Conservation (phyloP, 1,139 yeast genomes). For the Candida sp. region DNA sequence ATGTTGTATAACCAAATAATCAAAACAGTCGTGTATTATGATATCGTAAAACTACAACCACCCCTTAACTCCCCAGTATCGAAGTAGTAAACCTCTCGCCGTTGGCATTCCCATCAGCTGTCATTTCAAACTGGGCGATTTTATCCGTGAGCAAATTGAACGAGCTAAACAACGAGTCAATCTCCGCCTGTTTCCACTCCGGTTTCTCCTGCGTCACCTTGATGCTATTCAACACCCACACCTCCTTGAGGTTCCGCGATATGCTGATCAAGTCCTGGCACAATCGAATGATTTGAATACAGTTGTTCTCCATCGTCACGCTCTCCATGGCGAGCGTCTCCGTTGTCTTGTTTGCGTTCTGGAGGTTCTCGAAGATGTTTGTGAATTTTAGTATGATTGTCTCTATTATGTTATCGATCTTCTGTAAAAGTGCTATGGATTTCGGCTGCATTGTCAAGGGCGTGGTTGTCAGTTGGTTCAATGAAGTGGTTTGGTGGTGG, state of each 20-base stretch:
- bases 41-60: no score
- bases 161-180: constrained; percentile 33
- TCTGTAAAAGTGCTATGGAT: constrained; percentile 48
- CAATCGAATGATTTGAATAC: constrained; percentile 52
- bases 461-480: neutral
- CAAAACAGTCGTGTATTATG: neutral
- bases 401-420: constrained; percentile 44
- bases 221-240: constrained; percentile 62
- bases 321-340: constrained; percentile 59
- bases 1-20: constrained; percentile 1
- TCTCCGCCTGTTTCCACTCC: constrained; percentile 23
- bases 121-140: constrained; percentile 30
- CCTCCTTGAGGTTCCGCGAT: constrained; percentile 54
- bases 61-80: neutral
- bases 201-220: constrained; percentile 30
- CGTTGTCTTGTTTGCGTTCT: constrained; percentile 49
- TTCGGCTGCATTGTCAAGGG: constrained; percentile 36
- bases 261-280: constrained; percentile 57
- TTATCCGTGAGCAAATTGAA: constrained; percentile 45
- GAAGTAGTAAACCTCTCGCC: neutral
- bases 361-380: constrained; percentile 47
- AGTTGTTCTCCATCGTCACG: constrained; percentile 57
- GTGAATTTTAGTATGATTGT: constrained; percentile 48
- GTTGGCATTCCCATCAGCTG: neutral
- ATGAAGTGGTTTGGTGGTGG: neutral